Base-by-base conservation (phyloP, 495 filamentous ascomycete species). In the Talaromyces nanjingensis region DNA sequence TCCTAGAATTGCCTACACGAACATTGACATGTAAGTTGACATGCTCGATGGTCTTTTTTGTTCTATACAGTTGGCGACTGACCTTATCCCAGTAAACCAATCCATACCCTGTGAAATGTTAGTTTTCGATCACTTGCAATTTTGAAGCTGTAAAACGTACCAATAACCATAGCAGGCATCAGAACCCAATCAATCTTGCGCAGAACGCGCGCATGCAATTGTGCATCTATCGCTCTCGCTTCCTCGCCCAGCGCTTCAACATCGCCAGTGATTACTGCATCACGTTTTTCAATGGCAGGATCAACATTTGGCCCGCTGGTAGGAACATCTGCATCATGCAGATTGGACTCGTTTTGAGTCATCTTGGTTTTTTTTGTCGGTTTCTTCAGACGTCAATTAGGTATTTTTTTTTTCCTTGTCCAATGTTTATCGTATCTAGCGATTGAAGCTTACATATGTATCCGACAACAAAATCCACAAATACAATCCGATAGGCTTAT, bases 21-120 rank as follows among this genome's bases (percentile, higher is more conserved):
- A 16, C 54, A 6, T 20, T 12, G 33, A 37, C 14, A 62, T 1
- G 29, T 24, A 47, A 54, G 18, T 42, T 18, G 9, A 22, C 1
- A 25, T 33, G 16, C 31, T 52, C 31, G 33, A 37, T 18, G 57
- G 29, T 60, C 47, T 7, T 14, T 67, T 62, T 27, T 65, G 61
- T 9, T 49, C 11, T 54, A 39, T 39, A 24, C 22, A 42, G 8
- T 52, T 64, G 34, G n/a, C 47, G 34, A 56, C 67, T n/a, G 64
- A 82, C 84, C 71, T 91, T 92, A 72, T 92, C 89, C 69, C 89
- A 91, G 71, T 91, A 92, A 6, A 91, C 87, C 56, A 92, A 77
- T 11, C 88, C 88, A 76, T 91, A 86, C 2, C 82, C 77, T 79
- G 63, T 34, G 25, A 20, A 47, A 20, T 39, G 33, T 29, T 47